A percentile compares a stretch with the other conserved stretches of the same genome.
These are phyloP conservation scores for Clathrospora elynae DNA, from an alignment of 2,329 filamentous ascomycete genomes.

Conservation along the genomic window DNA sequence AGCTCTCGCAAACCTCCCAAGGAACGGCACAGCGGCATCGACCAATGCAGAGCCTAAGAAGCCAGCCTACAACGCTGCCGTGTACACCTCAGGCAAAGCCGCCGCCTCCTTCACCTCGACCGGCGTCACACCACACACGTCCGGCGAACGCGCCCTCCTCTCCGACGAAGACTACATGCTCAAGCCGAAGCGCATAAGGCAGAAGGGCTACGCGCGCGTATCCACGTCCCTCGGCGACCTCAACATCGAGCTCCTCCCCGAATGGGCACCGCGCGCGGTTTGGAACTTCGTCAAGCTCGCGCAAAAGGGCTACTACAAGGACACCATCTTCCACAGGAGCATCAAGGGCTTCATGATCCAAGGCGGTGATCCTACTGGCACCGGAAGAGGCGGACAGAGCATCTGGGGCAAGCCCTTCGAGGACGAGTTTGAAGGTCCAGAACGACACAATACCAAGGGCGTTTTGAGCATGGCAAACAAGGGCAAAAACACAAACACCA, in stretches of 20 bases:
- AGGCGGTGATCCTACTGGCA: constrained; percentile 91
- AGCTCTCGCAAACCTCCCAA: constrained; percentile 26
- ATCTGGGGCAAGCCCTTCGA: constrained; percentile 94
- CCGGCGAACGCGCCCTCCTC: constrained; percentile 80
- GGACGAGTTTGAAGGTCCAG: constrained; percentile 89
- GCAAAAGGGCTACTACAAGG: constrained; percentile 87
- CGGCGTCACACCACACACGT: constrained; percentile 89
- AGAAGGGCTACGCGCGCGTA: constrained; percentile 88
- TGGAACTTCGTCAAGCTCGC: constrained; percentile 95
- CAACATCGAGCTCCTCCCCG: constrained; percentile 87
- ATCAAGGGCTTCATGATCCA: constrained; percentile 98
- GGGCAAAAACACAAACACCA: constrained; percentile 95
- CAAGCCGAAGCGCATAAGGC: constrained; percentile 84
- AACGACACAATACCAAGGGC: constrained; percentile 81
- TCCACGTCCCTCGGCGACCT: constrained; percentile 83
- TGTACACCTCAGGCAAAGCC: constrained; percentile 86
- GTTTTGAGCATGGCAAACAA: constrained; percentile 97
- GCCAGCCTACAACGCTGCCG: constrained; percentile 75
- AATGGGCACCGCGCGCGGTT: constrained; percentile 88
- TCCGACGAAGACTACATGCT: constrained; percentile 97
- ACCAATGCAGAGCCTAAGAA: constrained; percentile 41
- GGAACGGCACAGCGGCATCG: constrained; percentile 36
- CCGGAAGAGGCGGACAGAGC: constrained; percentile 84
- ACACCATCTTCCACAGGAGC: constrained; percentile 86
- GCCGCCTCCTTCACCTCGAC: constrained; percentile 96